Percentiles rank a stretch among this genome's conserved stretches.
Evolutionary conservation across 495 filamentous ascomycete genomes (phyloP).

Genomic region (Corynascus novoguineensis): DNA sequence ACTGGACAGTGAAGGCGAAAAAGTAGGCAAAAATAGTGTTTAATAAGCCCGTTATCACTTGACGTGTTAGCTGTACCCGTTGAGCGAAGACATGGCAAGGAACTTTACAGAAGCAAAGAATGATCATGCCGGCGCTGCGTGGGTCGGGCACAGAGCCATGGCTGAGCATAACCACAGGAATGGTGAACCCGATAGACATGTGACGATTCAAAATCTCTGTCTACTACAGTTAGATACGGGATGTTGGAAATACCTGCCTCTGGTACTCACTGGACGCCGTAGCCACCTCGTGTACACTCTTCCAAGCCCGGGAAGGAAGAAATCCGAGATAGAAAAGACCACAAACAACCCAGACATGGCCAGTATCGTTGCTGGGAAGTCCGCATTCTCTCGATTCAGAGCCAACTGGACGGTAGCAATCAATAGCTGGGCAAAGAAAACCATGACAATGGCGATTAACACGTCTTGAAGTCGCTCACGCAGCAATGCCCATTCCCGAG

Average conservation of each 20-base stretch:
- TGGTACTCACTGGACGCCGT: conserved; percentile 30
- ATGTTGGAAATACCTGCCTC: background rate
- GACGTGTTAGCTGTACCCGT: conserved; percentile 1
- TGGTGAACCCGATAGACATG: conserved; percentile 46
- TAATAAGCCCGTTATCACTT: conserved; percentile 29
- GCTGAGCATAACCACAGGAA: conserved; percentile 43
- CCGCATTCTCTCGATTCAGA: conserved; percentile 14
- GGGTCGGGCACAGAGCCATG: conserved; percentile 31
- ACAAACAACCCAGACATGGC: conserved; percentile 30
- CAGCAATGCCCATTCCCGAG: background rate
- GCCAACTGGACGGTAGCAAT: conserved; percentile 24
- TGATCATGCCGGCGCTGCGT: conserved; percentile 31
- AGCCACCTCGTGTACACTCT: conserved; percentile 32
- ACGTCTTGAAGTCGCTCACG: conserved; percentile 14
- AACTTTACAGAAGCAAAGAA: conserved; percentile 38
- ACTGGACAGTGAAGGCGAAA: conserved; percentile 23
- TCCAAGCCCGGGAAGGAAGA: conserved; percentile 17
- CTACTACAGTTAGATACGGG: conserved; percentile 4
- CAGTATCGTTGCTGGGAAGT: conserved; percentile 31
- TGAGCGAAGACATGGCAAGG: too few relatives aligned
- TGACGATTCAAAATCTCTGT: conserved; percentile 43
- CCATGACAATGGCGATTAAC: conserved; percentile 18
- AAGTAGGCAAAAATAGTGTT: conserved; percentile 25
- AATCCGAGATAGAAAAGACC: conserved; percentile 5
- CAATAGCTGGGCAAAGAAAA: conserved; percentile 23